Evolutionary conservation across 495 filamentous ascomycete genomes (phyloP).

Genomic region (Xylaria flabelliformis): DNA sequence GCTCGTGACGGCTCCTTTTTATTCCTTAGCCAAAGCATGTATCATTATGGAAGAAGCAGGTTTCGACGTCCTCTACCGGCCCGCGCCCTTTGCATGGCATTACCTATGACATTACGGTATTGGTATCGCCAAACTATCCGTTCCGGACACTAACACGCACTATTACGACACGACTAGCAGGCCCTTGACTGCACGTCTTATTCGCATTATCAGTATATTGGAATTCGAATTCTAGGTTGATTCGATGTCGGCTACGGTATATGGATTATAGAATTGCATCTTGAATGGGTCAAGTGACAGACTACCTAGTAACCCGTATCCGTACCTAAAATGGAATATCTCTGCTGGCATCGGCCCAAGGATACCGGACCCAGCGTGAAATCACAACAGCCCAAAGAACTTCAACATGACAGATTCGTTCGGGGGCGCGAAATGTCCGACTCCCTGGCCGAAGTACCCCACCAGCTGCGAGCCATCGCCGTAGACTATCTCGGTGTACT

Average conservation of each 20-base stretch:
- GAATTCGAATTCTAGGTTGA: neutral
- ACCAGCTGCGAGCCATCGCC: conserved; percentile 52
- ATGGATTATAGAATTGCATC: neutral
- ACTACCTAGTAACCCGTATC: neutral
- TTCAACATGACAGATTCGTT: conserved; percentile 47
- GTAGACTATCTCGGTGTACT: conserved; percentile 53
- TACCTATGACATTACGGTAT: no score
- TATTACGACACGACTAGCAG: no score
- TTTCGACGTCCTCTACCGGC: neutral
- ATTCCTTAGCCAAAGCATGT: no score
- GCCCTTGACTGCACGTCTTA: neutral
- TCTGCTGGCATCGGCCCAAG: neutral
- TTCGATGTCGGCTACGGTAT: neutral
- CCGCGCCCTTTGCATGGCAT: neutral
- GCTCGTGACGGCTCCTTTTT: no score
- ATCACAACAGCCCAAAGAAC: conserved; percentile 43
- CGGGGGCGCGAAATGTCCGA: conserved; percentile 55
- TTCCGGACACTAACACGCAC: neutral
- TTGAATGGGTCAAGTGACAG: neutral
- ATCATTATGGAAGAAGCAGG: no score
- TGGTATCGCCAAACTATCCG: neutral
- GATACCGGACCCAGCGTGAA: neutral
- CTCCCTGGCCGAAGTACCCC: conserved; percentile 55
- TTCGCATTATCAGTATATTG: neutral
- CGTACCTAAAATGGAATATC: neutral